Conservation (phyloP, 768 basidiomycete species). For the Hericium rajendrae region DNA sequence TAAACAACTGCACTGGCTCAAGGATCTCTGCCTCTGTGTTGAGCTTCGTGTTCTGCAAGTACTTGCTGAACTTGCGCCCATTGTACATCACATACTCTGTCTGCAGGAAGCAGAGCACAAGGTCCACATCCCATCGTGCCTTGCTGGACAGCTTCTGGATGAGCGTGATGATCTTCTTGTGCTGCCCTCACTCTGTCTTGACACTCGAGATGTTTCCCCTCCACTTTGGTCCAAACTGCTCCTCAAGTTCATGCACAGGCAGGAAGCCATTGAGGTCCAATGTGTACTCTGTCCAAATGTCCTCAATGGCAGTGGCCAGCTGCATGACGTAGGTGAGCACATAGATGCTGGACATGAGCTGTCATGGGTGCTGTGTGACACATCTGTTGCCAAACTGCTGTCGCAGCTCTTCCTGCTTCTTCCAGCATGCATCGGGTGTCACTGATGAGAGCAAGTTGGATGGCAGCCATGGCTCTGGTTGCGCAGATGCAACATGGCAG, state of each 20-base stretch:
- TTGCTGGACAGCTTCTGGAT: too few species aligned
- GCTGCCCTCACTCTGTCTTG: neutral
- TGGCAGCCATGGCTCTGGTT: neutral
- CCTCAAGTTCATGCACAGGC: neutral
- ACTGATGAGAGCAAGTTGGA: neutral
- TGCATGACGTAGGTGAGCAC: neutral
- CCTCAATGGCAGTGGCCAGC: neutral
- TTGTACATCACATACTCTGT: too few species aligned
- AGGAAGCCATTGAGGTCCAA: neutral
- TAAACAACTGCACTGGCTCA: too few species aligned
- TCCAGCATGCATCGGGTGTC: neutral
- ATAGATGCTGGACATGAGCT: neutral
- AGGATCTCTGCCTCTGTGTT: too few species aligned
- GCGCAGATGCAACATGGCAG: neutral
- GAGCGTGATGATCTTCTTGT: too few species aligned
- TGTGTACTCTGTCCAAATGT: neutral
- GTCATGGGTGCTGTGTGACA: neutral
- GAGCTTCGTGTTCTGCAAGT: too few species aligned
- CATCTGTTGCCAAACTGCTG: neutral
- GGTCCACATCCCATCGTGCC: too few species aligned
- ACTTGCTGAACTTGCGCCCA: too few species aligned
- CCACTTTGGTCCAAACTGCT: neutral
- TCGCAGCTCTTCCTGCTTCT: neutral
- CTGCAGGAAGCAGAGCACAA: too few species aligned
- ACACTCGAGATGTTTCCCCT: neutral